phyloP scores from a whole-genome alignment of 208 protist genomes.

The Lotmaria passim region DNA sequence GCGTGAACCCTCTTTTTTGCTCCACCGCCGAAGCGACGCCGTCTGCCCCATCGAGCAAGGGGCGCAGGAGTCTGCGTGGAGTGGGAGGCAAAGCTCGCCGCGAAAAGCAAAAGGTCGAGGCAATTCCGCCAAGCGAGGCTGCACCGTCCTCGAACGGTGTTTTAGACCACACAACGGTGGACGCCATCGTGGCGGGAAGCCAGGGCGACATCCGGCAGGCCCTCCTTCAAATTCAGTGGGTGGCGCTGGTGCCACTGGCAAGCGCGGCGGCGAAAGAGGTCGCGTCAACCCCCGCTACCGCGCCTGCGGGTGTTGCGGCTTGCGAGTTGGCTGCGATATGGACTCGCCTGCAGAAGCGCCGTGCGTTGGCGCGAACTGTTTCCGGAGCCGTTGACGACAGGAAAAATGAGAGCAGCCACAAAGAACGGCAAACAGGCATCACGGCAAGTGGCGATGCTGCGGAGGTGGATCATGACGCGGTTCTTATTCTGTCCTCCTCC shows the following conservation, averaged over 20 bases:
- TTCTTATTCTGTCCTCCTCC: constrained; percentile 15
- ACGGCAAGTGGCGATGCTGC: neutral
- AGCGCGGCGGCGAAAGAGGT: no score
- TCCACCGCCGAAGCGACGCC: neutral
- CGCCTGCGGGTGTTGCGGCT: neutral
- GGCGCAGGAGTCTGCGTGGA: neutral
- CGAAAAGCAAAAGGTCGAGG: neutral
- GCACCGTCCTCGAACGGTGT: neutral
- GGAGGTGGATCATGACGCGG: constrained; percentile 4
- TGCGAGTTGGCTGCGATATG: constrained; percentile 13
- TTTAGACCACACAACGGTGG: constrained; percentile 26
- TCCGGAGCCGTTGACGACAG: neutral
- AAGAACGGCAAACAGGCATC: no score
- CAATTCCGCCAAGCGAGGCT: neutral
- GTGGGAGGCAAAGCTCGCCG: neutral
- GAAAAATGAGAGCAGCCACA: no score
- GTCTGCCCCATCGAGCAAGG: neutral
- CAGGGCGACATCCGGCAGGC: constrained; percentile 87
- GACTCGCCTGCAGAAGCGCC: constrained; percentile 22
- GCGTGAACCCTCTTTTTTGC: constrained; percentile 3
- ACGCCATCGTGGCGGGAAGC: constrained; percentile 47
- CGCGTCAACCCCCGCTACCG: neutral
- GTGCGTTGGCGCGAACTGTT: neutral
- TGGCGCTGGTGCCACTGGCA: constrained; percentile 27
- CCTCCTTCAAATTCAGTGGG: constrained; percentile 78